Percentiles rank a stretch among this genome's conserved stretches.
phyloP scores from a whole-genome alignment of 2,329 filamentous ascomycete species.

The Neofusicoccum sp. region DNA sequence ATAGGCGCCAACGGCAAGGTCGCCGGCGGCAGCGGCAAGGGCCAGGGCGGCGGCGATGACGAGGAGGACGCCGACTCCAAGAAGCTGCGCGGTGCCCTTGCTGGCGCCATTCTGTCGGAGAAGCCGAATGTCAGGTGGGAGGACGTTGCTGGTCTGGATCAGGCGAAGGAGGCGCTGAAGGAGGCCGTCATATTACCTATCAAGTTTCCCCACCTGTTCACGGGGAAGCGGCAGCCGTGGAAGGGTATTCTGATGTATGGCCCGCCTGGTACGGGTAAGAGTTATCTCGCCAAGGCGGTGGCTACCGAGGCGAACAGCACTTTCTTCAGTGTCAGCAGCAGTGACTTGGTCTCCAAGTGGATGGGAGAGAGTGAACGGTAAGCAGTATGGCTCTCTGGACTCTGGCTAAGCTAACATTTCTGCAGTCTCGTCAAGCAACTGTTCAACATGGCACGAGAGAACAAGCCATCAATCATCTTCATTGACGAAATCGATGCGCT shows the following conservation, averaged over 20 bases:
- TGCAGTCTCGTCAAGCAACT: conserved; percentile 88
- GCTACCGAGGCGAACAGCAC: conserved; percentile 98
- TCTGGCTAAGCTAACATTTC: conserved; percentile 21
- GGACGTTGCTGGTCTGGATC: conserved; percentile 92
- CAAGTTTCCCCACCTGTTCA: conserved; percentile 96
- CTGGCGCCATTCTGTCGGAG: conserved; percentile 90
- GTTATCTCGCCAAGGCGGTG: conserved; percentile 94
- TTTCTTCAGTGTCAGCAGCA: conserved; percentile 98
- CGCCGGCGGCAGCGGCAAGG: conserved; percentile 64
- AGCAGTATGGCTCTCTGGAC: conserved; percentile 27
- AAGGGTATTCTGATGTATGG: conserved; percentile 97
- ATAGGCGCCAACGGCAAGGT: conserved; percentile 73
- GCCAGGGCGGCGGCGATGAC: conserved; percentile 61
- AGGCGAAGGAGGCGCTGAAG: conserved; percentile 94
- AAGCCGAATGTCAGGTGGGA: conserved; percentile 98
- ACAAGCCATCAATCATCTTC: conserved; percentile 97
- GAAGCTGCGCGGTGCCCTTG: conserved; percentile 88
- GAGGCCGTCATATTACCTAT: conserved; percentile 97
- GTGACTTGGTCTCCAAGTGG: conserved; percentile 97
- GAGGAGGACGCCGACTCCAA: conserved; percentile 89
- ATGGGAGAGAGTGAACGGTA: conserved; percentile 99
- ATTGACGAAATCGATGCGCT: conserved; percentile 98
- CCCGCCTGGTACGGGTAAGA: conserved; percentile 95
- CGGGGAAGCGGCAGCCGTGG: conserved; percentile 95
- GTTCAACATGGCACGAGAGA: conserved; percentile 97